Percentiles rank a stretch among this genome's conserved stretches.
Conservation (phyloP, 306 rosid species). For the Lotus japonicus region DNA sequence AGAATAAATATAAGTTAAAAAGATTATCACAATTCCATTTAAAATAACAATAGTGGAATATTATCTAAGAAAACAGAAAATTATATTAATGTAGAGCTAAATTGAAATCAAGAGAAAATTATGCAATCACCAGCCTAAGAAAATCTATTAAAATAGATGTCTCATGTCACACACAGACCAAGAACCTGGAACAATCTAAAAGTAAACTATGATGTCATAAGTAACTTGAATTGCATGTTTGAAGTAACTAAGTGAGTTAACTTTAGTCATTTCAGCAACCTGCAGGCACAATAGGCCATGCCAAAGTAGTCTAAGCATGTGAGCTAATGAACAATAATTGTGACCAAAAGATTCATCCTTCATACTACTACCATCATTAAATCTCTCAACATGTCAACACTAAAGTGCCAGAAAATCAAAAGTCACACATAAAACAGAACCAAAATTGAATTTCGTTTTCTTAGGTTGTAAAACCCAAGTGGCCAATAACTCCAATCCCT, state of each 20-base stretch:
- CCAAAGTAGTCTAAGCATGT: slow-evolving; percentile 3
- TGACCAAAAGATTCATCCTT: neutral
- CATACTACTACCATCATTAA: neutral
- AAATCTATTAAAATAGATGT: neutral
- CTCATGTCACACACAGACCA: neutral
- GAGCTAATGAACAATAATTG: neutral
- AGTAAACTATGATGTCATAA: slow-evolving; percentile 3
- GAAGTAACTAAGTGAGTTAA: neutral
- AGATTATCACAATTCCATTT: neutral
- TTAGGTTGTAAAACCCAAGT: neutral
- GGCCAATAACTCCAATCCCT: neutral
- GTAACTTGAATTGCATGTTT: neutral
- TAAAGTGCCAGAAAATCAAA: neutral
- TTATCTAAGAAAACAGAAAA: neutral
- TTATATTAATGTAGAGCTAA: neutral
- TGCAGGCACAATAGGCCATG: neutral
- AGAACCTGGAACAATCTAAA: neutral
- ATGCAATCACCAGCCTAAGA: slow-evolving; percentile 9
- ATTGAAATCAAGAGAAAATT: neutral
- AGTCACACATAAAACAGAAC: neutral
- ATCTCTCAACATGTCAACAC: neutral
- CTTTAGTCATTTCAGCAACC: slow-evolving; percentile 16
- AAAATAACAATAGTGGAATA: slow-evolving; percentile 1
- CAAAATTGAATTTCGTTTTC: neutral
- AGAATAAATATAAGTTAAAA: slow-evolving; percentile 12